Conservation (phyloP, 1,284 basidiomycete species). For the Trichosporon sp. region DNA sequence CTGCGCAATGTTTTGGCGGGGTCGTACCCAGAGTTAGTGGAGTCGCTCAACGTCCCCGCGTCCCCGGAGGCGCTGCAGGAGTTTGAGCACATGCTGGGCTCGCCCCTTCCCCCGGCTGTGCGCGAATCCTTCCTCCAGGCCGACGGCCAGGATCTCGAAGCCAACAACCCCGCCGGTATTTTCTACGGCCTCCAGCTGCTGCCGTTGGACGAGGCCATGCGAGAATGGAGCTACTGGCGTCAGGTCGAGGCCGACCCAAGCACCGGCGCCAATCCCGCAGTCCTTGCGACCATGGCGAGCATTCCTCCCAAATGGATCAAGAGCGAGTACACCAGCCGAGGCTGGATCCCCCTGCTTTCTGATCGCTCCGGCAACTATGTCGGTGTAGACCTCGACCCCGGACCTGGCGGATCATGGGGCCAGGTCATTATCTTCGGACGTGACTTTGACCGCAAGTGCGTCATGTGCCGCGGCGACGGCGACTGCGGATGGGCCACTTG, state of each 20-base stretch:
- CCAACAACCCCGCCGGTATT: constrained; percentile 56
- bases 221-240: constrained; percentile 92
- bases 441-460: constrained; percentile 97
- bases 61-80: constrained; percentile 65
- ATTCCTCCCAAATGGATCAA: constrained; percentile 90
- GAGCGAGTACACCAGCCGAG: constrained; percentile 81
- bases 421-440: constrained; percentile 97
- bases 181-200: constrained; percentile 80
- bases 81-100: constrained; percentile 74
- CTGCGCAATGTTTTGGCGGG: constrained; percentile 66
- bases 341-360: constrained; percentile 91
- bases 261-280: constrained; percentile 61
- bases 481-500: constrained; percentile 90
- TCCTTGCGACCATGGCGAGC: constrained; percentile 75
- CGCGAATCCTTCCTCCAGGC: constrained; percentile 75
- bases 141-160: constrained; percentile 84
- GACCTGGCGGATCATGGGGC: constrained; percentile 65
- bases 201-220: constrained; percentile 79
- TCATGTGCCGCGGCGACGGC: constrained; percentile 86
- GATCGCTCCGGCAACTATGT: constrained; percentile 96
- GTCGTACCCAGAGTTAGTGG: constrained; percentile 82
- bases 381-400: constrained; percentile 89
- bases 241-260: constrained; percentile 77
- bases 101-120: constrained; percentile 67
- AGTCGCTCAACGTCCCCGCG: constrained; percentile 83